These are phyloP conservation scores for Ascochyta lentis DNA, from an alignment of 2,329 filamentous ascomycete species.

Conservation along the genomic window DNA sequence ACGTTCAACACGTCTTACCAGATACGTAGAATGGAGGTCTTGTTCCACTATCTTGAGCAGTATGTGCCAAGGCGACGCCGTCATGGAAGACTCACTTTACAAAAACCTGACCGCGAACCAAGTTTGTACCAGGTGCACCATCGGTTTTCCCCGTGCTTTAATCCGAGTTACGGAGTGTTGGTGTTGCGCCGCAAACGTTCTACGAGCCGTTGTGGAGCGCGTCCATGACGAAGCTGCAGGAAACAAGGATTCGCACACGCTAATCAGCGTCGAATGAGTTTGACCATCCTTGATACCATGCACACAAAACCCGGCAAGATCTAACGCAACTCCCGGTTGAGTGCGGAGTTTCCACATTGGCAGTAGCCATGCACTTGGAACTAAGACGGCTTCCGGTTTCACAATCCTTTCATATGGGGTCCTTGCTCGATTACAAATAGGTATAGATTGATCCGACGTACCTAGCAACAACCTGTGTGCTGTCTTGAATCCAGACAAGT, in stretches of 20 bases:
- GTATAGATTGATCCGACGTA: background rate
- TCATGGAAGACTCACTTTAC: background rate
- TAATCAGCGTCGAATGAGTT: background rate
- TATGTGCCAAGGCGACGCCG: background rate
- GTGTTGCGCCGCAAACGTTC: background rate
- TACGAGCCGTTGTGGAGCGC: background rate
- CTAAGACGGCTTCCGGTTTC: background rate
- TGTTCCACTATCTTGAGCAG: background rate
- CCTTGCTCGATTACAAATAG: background rate
- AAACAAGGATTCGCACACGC: background rate
- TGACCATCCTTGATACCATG: background rate
- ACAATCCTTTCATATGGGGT: background rate
- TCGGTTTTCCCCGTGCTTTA: background rate
- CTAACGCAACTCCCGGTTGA: background rate
- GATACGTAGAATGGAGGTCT: background rate
- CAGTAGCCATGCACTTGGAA: background rate
- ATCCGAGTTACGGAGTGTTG: background rate
- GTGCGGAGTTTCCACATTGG: background rate
- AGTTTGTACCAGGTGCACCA: background rate
- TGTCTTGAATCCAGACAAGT: background rate
- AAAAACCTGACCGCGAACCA: background rate
- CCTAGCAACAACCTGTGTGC: background rate
- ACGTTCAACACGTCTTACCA: background rate
- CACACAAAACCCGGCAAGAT: too few species aligned
- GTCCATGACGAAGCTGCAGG: background rate